phyloP scores from a whole-genome alignment of 2,329 filamentous ascomycete species.

The Fusarium sp. region DNA sequence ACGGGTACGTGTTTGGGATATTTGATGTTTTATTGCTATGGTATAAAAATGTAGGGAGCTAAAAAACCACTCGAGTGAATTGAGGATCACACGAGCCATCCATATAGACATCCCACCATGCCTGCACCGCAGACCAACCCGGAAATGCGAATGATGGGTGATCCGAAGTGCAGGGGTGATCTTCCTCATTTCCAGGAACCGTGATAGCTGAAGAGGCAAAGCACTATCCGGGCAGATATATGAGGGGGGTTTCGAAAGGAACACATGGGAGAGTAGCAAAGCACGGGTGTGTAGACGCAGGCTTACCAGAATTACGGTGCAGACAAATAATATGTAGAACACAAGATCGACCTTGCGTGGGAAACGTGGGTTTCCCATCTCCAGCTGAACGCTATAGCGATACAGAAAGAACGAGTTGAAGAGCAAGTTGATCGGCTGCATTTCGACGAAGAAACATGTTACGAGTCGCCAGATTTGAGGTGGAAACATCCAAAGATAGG shows the following conservation, averaged over 20 bases:
- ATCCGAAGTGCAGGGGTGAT: conserved; percentile 73
- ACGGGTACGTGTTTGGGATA: conserved; percentile 16
- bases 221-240: conserved; percentile 84
- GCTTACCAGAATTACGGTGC: conserved; percentile 80
- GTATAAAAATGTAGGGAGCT: conserved; percentile 68
- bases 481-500: conserved; percentile 61
- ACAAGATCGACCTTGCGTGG: conserved; percentile 79
- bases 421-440: conserved; percentile 60
- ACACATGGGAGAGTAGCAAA: conserved; percentile 26
- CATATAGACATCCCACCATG: conserved; percentile 79
- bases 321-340: conserved; percentile 81
- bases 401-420: conserved; percentile 82
- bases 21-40: conserved; percentile 34
- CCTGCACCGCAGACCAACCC: conserved; percentile 72
- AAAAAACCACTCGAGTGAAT: conserved; percentile 66
- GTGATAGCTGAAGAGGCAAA: conserved; percentile 73
- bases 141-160: conserved; percentile 74
- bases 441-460: conserved; percentile 55
- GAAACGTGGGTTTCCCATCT: conserved; percentile 77
- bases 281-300: conserved; percentile 38
- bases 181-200: conserved; percentile 88
- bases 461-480: conserved; percentile 56
- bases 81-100: conserved; percentile 72
- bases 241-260: conserved; percentile 53
- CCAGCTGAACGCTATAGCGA: conserved; percentile 78